These are phyloP conservation scores for Lactarius indigo DNA, from an alignment of 768 basidiomycete genomes.

Conservation along the genomic window DNA sequence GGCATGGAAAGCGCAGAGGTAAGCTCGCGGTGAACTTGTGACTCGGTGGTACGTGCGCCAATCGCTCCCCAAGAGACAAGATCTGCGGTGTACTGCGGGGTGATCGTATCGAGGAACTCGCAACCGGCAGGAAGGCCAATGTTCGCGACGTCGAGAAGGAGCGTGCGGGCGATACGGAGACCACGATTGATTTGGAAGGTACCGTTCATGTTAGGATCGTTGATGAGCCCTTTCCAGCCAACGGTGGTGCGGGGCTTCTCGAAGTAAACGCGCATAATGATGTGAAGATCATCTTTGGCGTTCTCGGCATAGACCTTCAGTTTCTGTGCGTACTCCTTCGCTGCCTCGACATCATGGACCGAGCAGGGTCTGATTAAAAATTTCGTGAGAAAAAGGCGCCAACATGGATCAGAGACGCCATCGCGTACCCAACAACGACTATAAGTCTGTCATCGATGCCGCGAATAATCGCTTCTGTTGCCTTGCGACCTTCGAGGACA, in stretches of 20 bases:
- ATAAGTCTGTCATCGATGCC: conserved; percentile 91
- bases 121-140: conserved; percentile 93
- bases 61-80: conserved; percentile 95
- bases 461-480: conserved; percentile 72
- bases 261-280: conserved; percentile 98
- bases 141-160: conserved; percentile 86
- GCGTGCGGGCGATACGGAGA: conserved; percentile 77
- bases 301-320: conserved; percentile 76
- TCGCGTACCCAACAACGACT: conserved; percentile 80
- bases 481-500: conserved; percentile 78
- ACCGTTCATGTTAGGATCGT: conserved; percentile 92
- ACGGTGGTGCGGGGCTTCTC: conserved; percentile 96
- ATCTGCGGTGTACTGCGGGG: conserved; percentile 91
- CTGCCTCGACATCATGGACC: conserved; percentile 84
- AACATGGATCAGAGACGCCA: neutral
- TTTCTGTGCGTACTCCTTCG: conserved; percentile 80
- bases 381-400: conserved; percentile 1
- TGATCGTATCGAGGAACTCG: conserved; percentile 84
- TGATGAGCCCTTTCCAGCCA: conserved; percentile 99
- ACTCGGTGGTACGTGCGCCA: conserved; percentile 89
- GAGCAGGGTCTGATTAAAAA: conserved; percentile 73
- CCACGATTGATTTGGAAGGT: conserved; percentile 97
- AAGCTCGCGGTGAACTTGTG: conserved; percentile 89
- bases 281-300: conserved; percentile 81
- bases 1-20: conserved; percentile 89